Base-by-base conservation (phyloP, 2,329 filamentous ascomycete genomes). In the Cryphonectria nitschkei region DNA sequence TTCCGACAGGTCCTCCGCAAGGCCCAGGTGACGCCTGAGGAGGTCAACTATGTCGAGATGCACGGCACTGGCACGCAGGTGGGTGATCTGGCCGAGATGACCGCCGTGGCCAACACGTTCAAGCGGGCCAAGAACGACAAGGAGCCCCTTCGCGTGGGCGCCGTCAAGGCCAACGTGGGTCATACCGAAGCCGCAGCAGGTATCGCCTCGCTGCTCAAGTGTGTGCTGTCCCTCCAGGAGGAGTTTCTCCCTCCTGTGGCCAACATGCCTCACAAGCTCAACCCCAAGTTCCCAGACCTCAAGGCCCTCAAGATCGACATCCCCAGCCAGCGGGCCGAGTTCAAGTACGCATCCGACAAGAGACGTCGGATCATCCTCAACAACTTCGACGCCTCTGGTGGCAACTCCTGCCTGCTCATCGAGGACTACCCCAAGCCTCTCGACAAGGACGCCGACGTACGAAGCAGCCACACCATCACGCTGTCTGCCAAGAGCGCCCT, bases 371-470 rank as follows among this genome's bases (percentile, higher is more conserved):
- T 83, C 26, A 83, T 85, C 56, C 76, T 90, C 66, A 92, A 92
- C 79, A 90, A 90, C 78, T 91, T 90, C 75, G 86, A 86, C 70
- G 90, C 89, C 13, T 88, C 89, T 67, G 89, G 89, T 73, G 89
- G 89, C 32, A 92, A 92, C 77, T 90, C 89, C 2, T 85, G 87
- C 22, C 76, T 91, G 34, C 76, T 91, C 9, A 75, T 92, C 2
- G 86, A 90, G 75, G 89, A 91, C 72, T 85, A 81, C 0, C 85
- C 85, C 9, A 74, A 75, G 72, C 76, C 74, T 13, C 77, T 72
- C 26, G 75, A 69, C 41, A 72, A 73, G 50, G 76, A 72, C 32
- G 70, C 73, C 13, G 87, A 90, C 73, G 78, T 84, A 11, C 84
- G 89, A 13, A 79, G 78, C 2, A 80, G 81, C 1, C 85, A 90